phyloP scores from a whole-genome alignment of 192 early-diverging fungal species.

The Coemansia sp. region DNA sequence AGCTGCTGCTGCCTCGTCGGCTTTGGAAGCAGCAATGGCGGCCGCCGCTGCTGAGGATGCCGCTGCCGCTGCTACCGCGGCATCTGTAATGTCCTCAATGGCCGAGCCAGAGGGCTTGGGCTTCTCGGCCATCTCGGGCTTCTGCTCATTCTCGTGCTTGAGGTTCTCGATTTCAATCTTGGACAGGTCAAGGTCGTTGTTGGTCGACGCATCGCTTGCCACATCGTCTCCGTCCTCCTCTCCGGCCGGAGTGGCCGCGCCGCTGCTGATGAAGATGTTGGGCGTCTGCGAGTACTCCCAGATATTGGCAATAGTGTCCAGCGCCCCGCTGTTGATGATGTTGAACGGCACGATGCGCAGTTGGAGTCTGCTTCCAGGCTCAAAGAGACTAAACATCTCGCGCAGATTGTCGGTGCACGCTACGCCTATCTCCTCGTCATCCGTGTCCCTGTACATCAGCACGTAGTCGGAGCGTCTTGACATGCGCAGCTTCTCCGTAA shows the following conservation, averaged over 20 bases:
- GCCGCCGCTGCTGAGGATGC: slow-evolving; percentile 19
- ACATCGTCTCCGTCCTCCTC: neutral
- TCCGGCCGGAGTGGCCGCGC: neutral
- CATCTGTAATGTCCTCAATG: slow-evolving; percentile 35
- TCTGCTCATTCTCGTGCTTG: slow-evolving; percentile 17
- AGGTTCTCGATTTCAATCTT: slow-evolving; percentile 21
- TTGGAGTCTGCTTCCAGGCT: slow-evolving; percentile 43
- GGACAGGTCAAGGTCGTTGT: slow-evolving; percentile 15
- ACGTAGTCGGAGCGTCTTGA: slow-evolving; percentile 27
- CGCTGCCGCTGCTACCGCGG: slow-evolving; percentile 29
- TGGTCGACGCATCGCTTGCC: slow-evolving; percentile 15
- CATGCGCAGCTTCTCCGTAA: slow-evolving; percentile 49
- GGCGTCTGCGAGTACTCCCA: slow-evolving; percentile 47
- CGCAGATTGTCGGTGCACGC: slow-evolving; percentile 48
- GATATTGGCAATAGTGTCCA: slow-evolving; percentile 38
- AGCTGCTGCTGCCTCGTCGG: slow-evolving; percentile 26
- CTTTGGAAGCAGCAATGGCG: slow-evolving; percentile 29
- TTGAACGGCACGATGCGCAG: slow-evolving; percentile 45
- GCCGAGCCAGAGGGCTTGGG: slow-evolving; percentile 24
- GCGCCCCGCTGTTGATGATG: slow-evolving; percentile 41
- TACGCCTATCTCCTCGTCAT: slow-evolving; percentile 53
- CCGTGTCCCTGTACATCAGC: slow-evolving; percentile 47
- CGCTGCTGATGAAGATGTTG: slow-evolving; percentile 30
- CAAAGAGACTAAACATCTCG: slow-evolving; percentile 51
- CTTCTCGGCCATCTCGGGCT: slow-evolving; percentile 27